These are phyloP conservation scores for Xylaria curta DNA, from an alignment of 495 filamentous ascomycete species.

Conservation along the genomic window DNA sequence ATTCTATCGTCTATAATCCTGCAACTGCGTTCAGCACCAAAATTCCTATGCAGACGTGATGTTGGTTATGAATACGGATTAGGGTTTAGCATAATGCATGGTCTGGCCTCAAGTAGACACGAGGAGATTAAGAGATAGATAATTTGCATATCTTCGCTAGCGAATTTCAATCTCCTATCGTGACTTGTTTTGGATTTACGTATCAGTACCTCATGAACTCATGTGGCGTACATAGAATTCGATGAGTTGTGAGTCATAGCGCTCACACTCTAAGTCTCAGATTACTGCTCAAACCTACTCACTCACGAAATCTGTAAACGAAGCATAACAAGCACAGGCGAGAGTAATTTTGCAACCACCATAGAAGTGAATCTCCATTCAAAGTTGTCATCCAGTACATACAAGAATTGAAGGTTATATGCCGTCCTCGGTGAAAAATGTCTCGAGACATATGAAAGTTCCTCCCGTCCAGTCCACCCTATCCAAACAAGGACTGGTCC, in stretches of 20 bases:
- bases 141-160: too few species aligned
- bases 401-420: constrained; percentile 28
- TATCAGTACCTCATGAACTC: too few species aligned
- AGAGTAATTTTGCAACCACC: not conserved
- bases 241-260: too few species aligned
- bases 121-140: too few species aligned
- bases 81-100: too few species aligned
- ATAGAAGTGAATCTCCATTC: constrained; percentile 18
- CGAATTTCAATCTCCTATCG: too few species aligned
- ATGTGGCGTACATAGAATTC: too few species aligned
- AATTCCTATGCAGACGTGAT: too few species aligned
- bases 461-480: constrained; percentile 3
- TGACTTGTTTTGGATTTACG: too few species aligned
- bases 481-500: constrained; percentile 18
- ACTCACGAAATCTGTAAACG: not conserved
- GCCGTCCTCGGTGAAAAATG: constrained; percentile 14
- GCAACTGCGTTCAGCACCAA: too few species aligned
- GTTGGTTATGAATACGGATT: too few species aligned
- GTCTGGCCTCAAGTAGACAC: too few species aligned
- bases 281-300: not conserved
- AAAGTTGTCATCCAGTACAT: constrained; percentile 30
- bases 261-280: not conserved
- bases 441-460: constrained; percentile 3
- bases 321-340: not conserved
- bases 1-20: not conserved